Base-by-base conservation (phyloP, 1,284 basidiomycete genomes). In the Cryptococcus wingfieldii region DNA sequence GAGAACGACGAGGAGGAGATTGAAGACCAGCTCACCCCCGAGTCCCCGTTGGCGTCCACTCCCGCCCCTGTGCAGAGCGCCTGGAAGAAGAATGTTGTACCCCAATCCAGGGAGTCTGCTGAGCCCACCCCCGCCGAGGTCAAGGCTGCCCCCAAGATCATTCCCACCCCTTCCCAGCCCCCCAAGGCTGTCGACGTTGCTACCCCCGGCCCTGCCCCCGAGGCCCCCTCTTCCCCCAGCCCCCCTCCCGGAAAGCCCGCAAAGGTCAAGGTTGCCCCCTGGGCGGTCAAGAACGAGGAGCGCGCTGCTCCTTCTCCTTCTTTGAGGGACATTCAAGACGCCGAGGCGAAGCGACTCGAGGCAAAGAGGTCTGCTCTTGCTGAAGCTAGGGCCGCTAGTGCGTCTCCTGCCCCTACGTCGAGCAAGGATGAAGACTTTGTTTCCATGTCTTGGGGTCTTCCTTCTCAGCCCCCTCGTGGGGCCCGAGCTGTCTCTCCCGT, bases 281-380 rank as follows among this genome's bases (percentile, higher is more conserved):
- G 72, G 71, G 72, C 75, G 14, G 58, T 67, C 49, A 63, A 60
- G 25, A 69, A 74, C 50, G 72, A 76, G 28, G 70, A 73, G 38
- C 84, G 83, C 71, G 66, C 79, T 0, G 72, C 77, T 18, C 43
- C 65, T 37, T 78, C 85, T n/a, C 79, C 85, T 28, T 89, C 88
- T 62, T 79, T 98, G 50, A 86, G 93, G 54, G 92, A 98, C 66
- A 98, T 99, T 56, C 96, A 98, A 74, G 92, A 96, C 66, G 86
- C 87, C 1, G 96, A 98, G 77, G 85, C 84, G 14, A 90, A 85
- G 76, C 86, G 86, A 67, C 81, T 83, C 9, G 91, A 92, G 64
- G 83, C 83, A 10, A 74, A 78, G 34, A 50, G 37, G 46, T 87
- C 85, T 64, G 83, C 81, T 28, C 72, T 83, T 77, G 69, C 84